These are phyloP conservation scores for Beauveria sp. DNA, from an alignment of 2,329 filamentous ascomycete genomes.

Conservation along the genomic window DNA sequence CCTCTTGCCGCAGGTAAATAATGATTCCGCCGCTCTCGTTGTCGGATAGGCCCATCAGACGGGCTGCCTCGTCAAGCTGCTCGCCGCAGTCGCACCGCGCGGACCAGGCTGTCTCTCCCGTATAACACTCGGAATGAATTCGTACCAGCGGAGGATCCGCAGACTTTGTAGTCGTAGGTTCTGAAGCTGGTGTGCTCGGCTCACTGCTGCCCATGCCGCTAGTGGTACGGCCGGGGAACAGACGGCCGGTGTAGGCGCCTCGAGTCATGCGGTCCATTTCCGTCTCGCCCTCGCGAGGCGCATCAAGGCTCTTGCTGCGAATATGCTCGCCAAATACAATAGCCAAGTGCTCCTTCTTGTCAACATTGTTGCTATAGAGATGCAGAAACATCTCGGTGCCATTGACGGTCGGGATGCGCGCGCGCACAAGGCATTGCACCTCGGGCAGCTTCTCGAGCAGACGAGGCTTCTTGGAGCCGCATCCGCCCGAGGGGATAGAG, in stretches of 20 bases:
- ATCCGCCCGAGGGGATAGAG: constrained; percentile 48
- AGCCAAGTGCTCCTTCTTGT: constrained; percentile 92
- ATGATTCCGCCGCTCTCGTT: constrained; percentile 73
- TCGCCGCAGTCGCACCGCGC: constrained; percentile 96
- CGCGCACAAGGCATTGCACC: constrained; percentile 90
- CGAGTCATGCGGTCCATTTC: constrained; percentile 89
- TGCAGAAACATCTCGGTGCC: constrained; percentile 97
- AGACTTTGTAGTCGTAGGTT: neutral
- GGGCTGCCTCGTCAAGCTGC: constrained; percentile 90
- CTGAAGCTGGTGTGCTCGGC: neutral
- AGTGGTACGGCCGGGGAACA: constrained; percentile 77
- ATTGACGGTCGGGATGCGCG: constrained; percentile 84
- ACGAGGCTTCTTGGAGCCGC: constrained; percentile 57
- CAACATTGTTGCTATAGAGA: constrained; percentile 84
- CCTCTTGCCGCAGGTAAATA: constrained; percentile 92
- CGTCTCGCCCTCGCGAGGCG: constrained; percentile 65
- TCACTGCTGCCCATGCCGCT: constrained; percentile 50
- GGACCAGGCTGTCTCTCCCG: constrained; percentile 96
- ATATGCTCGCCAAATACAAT: constrained; percentile 93
- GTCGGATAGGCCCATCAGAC: constrained; percentile 73
- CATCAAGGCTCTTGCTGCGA: constrained; percentile 64
- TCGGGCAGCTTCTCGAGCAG: constrained; percentile 69
- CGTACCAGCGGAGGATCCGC: constrained; percentile 61
- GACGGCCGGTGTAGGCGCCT: constrained; percentile 81
- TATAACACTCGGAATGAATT: constrained; percentile 98